A percentile compares a stretch with the other conserved stretches of the same genome.
Evolutionary conservation across 148 eudicot genomes (phyloP).

Genomic region (Vaccinium darrowii): DNA sequence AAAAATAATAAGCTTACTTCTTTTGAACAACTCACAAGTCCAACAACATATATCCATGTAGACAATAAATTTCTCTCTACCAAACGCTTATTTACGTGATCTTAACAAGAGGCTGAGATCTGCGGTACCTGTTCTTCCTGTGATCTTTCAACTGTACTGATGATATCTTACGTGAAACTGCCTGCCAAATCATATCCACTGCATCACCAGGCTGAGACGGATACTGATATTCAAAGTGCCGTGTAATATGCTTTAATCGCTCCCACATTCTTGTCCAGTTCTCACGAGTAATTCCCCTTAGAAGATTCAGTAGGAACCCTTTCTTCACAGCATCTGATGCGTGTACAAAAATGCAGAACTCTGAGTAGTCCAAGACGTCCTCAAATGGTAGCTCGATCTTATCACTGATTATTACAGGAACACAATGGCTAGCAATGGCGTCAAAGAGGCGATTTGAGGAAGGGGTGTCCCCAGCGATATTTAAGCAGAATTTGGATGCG

Average conservation of each 20-base stretch:
- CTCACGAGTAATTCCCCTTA: slow-evolving; percentile 55
- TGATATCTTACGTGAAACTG: slow-evolving; percentile 50
- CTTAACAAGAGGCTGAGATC: neutral
- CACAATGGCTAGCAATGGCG: slow-evolving; percentile 89
- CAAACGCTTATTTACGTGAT: neutral
- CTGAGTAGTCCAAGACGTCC: slow-evolving; percentile 73
- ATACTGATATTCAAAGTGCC: slow-evolving; percentile 77
- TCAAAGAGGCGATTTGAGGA: slow-evolving; percentile 92
- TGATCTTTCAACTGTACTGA: slow-evolving; percentile 1
- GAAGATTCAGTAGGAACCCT: slow-evolving; percentile 64
- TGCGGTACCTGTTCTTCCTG: slow-evolving; percentile 11
- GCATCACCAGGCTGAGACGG: slow-evolving; percentile 78
- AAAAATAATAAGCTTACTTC: neutral
- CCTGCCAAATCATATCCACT: slow-evolving; percentile 92
- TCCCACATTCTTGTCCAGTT: slow-evolving; percentile 90
- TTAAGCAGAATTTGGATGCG: slow-evolving; percentile 82
- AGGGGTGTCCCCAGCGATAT: slow-evolving; percentile 96
- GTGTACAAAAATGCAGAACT: slow-evolving; percentile 67
- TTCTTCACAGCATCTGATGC: slow-evolving; percentile 67
- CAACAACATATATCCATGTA: neutral
- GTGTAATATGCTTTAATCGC: slow-evolving; percentile 57
- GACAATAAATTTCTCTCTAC: neutral
- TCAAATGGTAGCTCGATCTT: slow-evolving; percentile 88
- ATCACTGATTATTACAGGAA: slow-evolving; percentile 91
- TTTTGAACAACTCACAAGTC: neutral